These are phyloP conservation scores for Cornus kousa DNA, from an alignment of 148 eudicot genomes.

Conservation along the genomic window DNA sequence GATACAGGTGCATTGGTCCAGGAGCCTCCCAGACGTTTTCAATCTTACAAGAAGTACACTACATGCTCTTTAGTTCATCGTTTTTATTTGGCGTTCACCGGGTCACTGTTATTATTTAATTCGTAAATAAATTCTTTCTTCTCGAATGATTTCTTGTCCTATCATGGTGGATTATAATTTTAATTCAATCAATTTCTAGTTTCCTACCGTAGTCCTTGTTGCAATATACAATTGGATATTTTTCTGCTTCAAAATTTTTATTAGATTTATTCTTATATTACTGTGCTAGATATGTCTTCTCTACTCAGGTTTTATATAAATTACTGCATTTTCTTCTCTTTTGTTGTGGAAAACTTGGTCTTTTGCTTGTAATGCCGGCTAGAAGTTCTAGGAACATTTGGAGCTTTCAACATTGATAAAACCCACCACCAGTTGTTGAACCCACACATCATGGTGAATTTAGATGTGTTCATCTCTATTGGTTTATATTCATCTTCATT, in stretches of 20 bases:
- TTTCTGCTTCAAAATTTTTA: not conserved
- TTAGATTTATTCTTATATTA: not conserved
- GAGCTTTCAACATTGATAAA: not conserved
- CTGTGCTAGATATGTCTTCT: too few species aligned
- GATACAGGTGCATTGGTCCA: constrained; percentile 88
- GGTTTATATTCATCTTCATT: not conserved
- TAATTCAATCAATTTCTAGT: not conserved
- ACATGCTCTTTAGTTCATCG: not conserved
- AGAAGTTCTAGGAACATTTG: not conserved
- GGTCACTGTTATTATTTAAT: not conserved
- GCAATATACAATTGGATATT: not conserved
- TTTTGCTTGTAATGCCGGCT: not conserved
- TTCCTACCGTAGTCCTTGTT: not conserved
- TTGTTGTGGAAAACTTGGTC: not conserved
- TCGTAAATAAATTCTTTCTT: not conserved
- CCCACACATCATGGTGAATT: too few species aligned
- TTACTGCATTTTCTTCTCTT: too few species aligned
- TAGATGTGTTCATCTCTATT: too few species aligned
- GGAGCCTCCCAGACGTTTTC: constrained; percentile 67
- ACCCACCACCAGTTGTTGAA: too few species aligned
- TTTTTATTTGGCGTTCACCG: not conserved
- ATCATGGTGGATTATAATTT: not conserved
- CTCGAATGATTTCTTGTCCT: not conserved
- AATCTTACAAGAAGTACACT: constrained; percentile 60
- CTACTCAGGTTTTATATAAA: not conserved